Conservation (phyloP, 179 eudicot genomes). For the Sideroxylon spinosum region DNA sequence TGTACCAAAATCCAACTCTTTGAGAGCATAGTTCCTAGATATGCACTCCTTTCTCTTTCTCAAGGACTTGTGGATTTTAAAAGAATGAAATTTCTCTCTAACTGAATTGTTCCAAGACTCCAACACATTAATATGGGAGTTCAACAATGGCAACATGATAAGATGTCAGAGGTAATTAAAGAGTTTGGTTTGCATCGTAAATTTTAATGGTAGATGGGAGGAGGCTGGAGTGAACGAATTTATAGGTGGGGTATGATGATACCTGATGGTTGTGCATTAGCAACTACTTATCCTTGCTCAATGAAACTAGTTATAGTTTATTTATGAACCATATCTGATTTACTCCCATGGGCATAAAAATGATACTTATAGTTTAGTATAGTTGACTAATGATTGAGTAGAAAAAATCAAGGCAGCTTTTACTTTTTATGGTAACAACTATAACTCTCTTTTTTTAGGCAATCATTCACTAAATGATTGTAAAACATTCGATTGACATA, state of each 20-base stretch:
- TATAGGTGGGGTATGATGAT: neutral
- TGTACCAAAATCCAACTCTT: neutral
- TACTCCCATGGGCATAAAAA: neutral
- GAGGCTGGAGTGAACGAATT: neutral
- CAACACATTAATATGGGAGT: neutral
- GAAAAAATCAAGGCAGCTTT: neutral
- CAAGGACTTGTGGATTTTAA: neutral
- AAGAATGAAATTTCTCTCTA: neutral
- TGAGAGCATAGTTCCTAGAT: neutral
- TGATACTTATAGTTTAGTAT: neutral
- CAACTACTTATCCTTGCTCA: neutral
- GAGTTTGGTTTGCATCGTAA: no score
- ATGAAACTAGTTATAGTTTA: neutral
- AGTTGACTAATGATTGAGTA: neutral
- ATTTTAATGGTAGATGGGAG: neutral
- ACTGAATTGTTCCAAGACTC: neutral
- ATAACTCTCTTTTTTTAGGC: neutral
- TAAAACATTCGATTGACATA: neutral
- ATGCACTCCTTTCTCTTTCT: neutral
- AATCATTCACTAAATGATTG: neutral
- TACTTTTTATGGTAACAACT: neutral
- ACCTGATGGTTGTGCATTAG: neutral
- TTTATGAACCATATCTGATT: neutral
- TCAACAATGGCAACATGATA: neutral
- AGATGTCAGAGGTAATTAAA: neutral